Evolutionary conservation across 2,329 filamentous ascomycete genomes (phyloP).

Genomic region (Trichoderma semiorbis): DNA sequence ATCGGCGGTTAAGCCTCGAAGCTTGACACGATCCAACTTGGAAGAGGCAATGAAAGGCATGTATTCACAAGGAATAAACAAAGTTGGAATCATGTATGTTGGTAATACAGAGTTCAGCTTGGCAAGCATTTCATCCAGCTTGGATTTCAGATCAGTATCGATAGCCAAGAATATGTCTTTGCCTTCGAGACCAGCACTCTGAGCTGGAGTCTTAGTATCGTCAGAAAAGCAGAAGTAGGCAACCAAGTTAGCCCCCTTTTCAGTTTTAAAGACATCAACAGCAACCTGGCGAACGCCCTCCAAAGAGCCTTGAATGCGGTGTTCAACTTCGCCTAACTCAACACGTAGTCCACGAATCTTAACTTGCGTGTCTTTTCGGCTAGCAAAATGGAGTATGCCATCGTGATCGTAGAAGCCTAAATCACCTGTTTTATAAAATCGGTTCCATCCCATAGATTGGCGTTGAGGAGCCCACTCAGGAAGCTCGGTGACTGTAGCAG

Average conservation of each 20-base stretch:
- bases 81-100: conserved; percentile 41
- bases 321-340: conserved; percentile 39
- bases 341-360: conserved; percentile 59
- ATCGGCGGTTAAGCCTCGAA: background rate
- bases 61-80: conserved; percentile 37
- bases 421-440: conserved; percentile 46
- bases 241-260: background rate
- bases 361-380: conserved; percentile 54
- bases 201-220: background rate
- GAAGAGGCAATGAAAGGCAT: conserved; percentile 31
- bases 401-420: conserved; percentile 40
- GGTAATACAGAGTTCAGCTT: conserved; percentile 16
- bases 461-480: conserved; percentile 1
- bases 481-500: background rate
- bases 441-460: conserved; percentile 15
- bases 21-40: conserved; percentile 13
- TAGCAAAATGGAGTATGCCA: conserved; percentile 41
- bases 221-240: conserved; percentile 1
- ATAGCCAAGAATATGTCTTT: background rate
- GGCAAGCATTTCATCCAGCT: background rate
- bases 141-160: background rate
- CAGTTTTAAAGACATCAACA: conserved; percentile 13
- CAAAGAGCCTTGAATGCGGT: conserved; percentile 1
- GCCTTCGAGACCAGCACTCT: background rate
- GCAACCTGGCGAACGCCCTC: background rate